A percentile compares a stretch with the other conserved stretches of the same genome.
Evolutionary conservation across 352 stramenopile genomes (phyloP).

Genomic region (Stramenopiles sp.): DNA sequence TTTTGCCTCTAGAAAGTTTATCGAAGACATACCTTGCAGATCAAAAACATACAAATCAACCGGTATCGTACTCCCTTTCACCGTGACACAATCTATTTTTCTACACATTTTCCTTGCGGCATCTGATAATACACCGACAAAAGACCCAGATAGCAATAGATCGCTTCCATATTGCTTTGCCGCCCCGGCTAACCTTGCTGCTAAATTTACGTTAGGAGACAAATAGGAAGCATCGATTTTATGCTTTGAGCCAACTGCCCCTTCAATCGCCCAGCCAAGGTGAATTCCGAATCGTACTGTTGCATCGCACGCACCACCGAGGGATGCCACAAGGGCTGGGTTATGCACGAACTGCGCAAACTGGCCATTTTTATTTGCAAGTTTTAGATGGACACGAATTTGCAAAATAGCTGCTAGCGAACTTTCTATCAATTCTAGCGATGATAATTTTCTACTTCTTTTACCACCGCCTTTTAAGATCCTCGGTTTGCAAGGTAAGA

Average conservation of each 20-base stretch:
- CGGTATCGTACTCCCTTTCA: slow-evolving; percentile 84
- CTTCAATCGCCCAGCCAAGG: slow-evolving; percentile 94
- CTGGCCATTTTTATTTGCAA: slow-evolving; percentile 52
- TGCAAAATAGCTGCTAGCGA: slow-evolving; percentile 83
- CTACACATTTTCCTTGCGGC: slow-evolving; percentile 58
- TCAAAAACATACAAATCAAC: slow-evolving; percentile 82
- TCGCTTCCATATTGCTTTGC: slow-evolving; percentile 81
- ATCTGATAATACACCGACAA: slow-evolving; percentile 71
- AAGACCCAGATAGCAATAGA: slow-evolving; percentile 79
- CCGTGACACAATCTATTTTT: slow-evolving; percentile 82
- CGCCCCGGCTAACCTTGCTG: slow-evolving; percentile 76
- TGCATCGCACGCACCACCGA: slow-evolving; percentile 63
- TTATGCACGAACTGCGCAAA: slow-evolving; percentile 51
- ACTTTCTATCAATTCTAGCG: slow-evolving; percentile 68
- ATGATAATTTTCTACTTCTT: not conserved
- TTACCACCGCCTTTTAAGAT: slow-evolving; percentile 4
- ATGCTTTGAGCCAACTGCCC: slow-evolving; percentile 84
- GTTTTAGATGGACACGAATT: slow-evolving; percentile 81
- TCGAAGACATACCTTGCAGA: slow-evolving; percentile 47
- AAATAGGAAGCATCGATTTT: slow-evolving; percentile 97
- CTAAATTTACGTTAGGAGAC: slow-evolving; percentile 93
- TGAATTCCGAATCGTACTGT: slow-evolving; percentile 87
- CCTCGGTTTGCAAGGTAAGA: not conserved
- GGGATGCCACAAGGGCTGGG: slow-evolving; percentile 45
- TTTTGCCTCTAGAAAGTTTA: slow-evolving; percentile 31